Base-by-base conservation (phyloP, 2,329 filamentous ascomycete genomes). In the Eutypa lata region DNA sequence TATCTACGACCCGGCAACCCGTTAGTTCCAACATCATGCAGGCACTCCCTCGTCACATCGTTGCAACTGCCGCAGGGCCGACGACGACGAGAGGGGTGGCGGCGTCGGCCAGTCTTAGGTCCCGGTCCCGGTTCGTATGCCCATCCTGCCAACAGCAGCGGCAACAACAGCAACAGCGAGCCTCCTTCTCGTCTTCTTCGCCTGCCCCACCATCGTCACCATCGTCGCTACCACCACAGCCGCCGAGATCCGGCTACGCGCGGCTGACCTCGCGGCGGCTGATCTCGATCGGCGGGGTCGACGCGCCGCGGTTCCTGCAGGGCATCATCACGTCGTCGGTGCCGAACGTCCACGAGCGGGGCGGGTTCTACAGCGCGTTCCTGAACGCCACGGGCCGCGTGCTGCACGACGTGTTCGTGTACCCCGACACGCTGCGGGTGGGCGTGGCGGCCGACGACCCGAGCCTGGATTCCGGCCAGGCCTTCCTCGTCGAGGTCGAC, bases 351-450 rank as follows among this genome's bases (percentile, higher is more conserved):
- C 11, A 42, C 31, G 31, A 19, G 38, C 13, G 24, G 43, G 44
- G 46, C 18, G 11, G 24, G 55, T 10, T 88, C 68, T 97, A 96
- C 71, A 80, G 88, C 7, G 90, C 86, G 0, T 96, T 99, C 65
- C 78, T 99, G 42, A 96, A 89, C 60, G 90, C 93, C 7, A 83
- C 84, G 55, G 94, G 94, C 42, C 83, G 92, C 53, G 81, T 99
- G 10, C 76, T 97, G 43, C 83, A 93, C 74, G 94, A 99, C 73
- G 88, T 91, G 49, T 96, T 97, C 70, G 78, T 99, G 47, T 97
- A 96, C 76, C 87, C 86, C 0, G 73, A 82, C 57, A 65, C 72
- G 45, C 65, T 70, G 46, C 62, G 62, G 21, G 44, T 63, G 14
- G 53, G 50, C 43, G 62, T 62, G 19, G 61, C 59, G 50, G 64